Evolutionary conservation across 495 filamentous ascomycete genomes (phyloP), one percentile per base, ranked within the genome.

Genomic region (Apiosordaria backusii): DNA sequence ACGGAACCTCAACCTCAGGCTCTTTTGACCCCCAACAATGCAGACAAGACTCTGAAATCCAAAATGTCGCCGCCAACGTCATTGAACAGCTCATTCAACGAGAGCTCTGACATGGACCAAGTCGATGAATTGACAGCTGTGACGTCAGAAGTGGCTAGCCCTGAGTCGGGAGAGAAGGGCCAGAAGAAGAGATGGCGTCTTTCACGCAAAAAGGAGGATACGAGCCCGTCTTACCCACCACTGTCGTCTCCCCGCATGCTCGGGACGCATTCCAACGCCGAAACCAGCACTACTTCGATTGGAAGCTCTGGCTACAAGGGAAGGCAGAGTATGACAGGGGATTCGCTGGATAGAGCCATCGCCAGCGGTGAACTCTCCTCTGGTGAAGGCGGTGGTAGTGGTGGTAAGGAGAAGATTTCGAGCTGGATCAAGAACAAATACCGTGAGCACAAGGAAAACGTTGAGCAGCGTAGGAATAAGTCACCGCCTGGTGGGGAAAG

Each of bases 351-450:
- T 63, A 74, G 77, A 50, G 69, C 72, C 40, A 68, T 61, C 9
- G 26, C 70, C 60, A 78, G 79, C 13, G 72, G 72, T 3, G 70
- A 78, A 74, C 55, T 78, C 66, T 71, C 72, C 69, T 74, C 76
- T 55, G 77, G 74, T 24, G 76, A 80, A 65, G 67, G 69, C 61
- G 65, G 80, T 72, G 71, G 80, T 78, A 71, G 83, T 81, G 76
- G 85, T 75, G 73, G 79, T 75, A 70, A 83, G 80, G 77, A 85
- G 71, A 89, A 90, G n/a, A 83, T 92, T 4, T 83, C 96, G 59
- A 88, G 87, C 18, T 96, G 93, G 85, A 85, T 97, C 68, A 91
- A 91, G 72, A 89, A 87, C 67, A 96, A 95, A 77, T 87, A 95
- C 52, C 85, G 89, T 19, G 90, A 93, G 69, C 86, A 87, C 25